Evolutionary conservation across 2,329 filamentous ascomycete species (phyloP), one percentile per base, ranked within the genome.

Genomic region (Penicillium oxalicum): DNA sequence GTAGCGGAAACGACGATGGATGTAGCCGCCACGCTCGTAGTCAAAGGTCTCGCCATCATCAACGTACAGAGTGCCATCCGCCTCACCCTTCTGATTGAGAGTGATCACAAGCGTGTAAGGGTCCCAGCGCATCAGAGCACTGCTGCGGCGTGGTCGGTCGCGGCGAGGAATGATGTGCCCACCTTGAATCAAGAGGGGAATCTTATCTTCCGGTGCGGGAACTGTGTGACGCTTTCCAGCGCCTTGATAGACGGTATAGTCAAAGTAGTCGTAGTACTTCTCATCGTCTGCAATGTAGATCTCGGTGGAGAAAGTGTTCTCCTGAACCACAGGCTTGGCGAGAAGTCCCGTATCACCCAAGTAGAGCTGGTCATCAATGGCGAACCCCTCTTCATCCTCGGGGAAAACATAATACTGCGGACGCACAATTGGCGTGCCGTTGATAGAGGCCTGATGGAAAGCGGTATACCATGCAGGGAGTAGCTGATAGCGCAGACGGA

Each of bases 401-500:
- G 93, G 93, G 63, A 95, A 88, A 1, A 89, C 86, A 74, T 91
- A 97, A 73, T 91, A 95, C 73, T 97, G 90, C 8, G 93, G 91
- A 45, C 88, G 82, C 47, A 98, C 77, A 59, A 98, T 91, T 0
- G 93, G 93, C 47, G 84, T 87, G 36, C 91, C 91, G 41, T 88
- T 83, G 12, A 83, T 77, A 59, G 88, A 86, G 9, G 93, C 89
- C 62, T 94, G 83, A 64, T 91, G 89, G 77, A 98, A 98, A 7
- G 91, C 90, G 1, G 91, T 97, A 70, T 98, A 98, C 91, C 91
- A 97, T 1, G 88, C 83, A 27, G 93, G 93, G 36, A 98, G 79
- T 33, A 98, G 78, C 54, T 86, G 83, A 70, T 98, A 98, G 44
- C 93, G 83, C 37, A 98, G 79, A 32, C 91, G 86, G 37, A 98